phyloP scores from a whole-genome alignment of 768 basidiomycete species.

The Dioszegia hungarica region DNA sequence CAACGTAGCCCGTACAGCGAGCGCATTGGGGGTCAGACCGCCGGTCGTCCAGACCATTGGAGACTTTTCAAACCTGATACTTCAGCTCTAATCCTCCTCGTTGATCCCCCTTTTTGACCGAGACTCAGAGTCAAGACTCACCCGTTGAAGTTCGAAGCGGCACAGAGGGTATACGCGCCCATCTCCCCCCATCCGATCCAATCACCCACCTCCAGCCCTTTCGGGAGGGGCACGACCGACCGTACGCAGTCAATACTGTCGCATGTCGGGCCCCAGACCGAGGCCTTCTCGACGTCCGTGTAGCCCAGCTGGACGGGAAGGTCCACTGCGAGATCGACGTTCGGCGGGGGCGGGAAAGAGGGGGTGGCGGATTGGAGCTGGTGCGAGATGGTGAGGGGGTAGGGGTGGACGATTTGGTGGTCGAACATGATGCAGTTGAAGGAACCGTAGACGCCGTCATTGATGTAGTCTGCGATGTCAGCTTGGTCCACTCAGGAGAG shows the following conservation, averaged over 20 bases:
- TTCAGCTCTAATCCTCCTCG: neutral
- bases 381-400: slow-evolving; percentile 52
- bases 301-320: slow-evolving; percentile 49
- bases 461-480: slow-evolving; percentile 81
- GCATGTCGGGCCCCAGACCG: slow-evolving; percentile 98
- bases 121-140: slow-evolving; percentile 12
- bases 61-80: slow-evolving; percentile 30
- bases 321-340: slow-evolving; percentile 47
- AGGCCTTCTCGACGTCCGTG: slow-evolving; percentile 50
- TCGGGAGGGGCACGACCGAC: slow-evolving; percentile 59
- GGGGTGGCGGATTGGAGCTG: slow-evolving; percentile 18
- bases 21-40: slow-evolving; percentile 22
- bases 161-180: slow-evolving; percentile 99
- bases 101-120: too few species aligned
- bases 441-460: slow-evolving; percentile 91
- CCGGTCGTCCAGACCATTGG: slow-evolving; percentile 46
- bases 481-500: neutral
- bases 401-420: slow-evolving; percentile 83
- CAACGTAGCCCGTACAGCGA: slow-evolving; percentile 37
- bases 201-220: slow-evolving; percentile 77
- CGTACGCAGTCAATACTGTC: slow-evolving; percentile 91
- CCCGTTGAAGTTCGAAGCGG: slow-evolving; percentile 92
- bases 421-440: slow-evolving; percentile 78
- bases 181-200: slow-evolving; percentile 98
- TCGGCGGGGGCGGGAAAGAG: slow-evolving; percentile 45